Base-by-base conservation (phyloP, 345 rosid genomes). In the Syzygium jambos region DNA sequence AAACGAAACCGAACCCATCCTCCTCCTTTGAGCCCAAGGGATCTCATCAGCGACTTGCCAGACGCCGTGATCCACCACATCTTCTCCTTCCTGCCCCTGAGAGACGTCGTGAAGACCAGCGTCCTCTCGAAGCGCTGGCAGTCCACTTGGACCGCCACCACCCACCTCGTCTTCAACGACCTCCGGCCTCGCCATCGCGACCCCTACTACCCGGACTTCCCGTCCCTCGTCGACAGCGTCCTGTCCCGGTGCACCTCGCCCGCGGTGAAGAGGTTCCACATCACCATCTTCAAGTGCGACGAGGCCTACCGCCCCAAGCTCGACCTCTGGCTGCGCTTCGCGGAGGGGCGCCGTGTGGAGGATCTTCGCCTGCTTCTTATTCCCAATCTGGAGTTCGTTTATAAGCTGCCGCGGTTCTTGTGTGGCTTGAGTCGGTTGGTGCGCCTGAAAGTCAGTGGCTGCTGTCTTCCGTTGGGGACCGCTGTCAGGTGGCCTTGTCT, bases 311-410 rank as follows among this genome's bases (percentile, higher is more conserved):
- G 61, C 61, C 61, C n/a, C 61, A 25, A 57, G 29, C 29, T 57
- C n/a, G 63, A 57, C 63, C 29, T 25, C 29, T 57, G 63, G n/a
- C 63, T 57, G 11, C 63, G 63, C 29, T 57, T 57, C 15, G 14
- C 63, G 1, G 63, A 57, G 63, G 15, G 11, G 6, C 63, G 29
- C 29, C 7, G 29, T 10, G 63, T 25, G 63, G 63, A 57, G 63
- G 63, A 57, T 57, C 29, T 57, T 57, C n/a, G 4, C 7, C 29
- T 57, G 6, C 0, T 0, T 56, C n/a, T 56, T 23, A 0, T 22
- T 5, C 61, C 41, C 41, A 4, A 5, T 12, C n/a, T 0, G 61
- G 27, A 25, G n/a, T 25, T 6, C 0, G 1, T 38, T 10, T 25
- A 23, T 57, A 57, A 57, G 11, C n/a, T 57, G 63, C 63, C 63